phyloP scores from a whole-genome alignment of 2,329 filamentous ascomycete genomes.

The Epicoccum sorghinum region DNA sequence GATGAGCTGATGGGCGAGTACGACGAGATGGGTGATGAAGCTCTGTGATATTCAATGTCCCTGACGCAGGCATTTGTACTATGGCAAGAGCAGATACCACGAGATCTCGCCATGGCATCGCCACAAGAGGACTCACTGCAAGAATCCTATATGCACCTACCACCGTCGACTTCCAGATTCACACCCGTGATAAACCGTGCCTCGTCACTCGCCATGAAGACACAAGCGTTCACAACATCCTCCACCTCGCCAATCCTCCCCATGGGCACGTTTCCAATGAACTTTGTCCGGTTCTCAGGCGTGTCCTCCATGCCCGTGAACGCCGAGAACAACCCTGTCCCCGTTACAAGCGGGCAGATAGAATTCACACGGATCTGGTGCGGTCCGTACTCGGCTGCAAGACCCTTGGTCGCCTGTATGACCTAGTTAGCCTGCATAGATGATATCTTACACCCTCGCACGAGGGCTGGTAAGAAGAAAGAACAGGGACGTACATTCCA shows the following conservation, averaged over 20 bases:
- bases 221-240: conserved; percentile 63
- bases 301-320: conserved; percentile 69
- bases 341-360: conserved; percentile 71
- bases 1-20: conserved; percentile 27
- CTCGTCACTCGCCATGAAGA: conserved; percentile 65
- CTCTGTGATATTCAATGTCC: background rate
- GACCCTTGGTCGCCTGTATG: conserved; percentile 61
- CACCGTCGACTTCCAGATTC: conserved; percentile 50
- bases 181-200: conserved; percentile 66
- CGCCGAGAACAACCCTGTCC: conserved; percentile 65
- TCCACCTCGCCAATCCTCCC: conserved; percentile 65
- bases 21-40: conserved; percentile 3
- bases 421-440: no score
- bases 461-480: no score
- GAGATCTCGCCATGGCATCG: no score
- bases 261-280: conserved; percentile 64
- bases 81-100: no score
- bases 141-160: conserved; percentile 40
- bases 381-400: conserved; percentile 75
- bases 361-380: conserved; percentile 76
- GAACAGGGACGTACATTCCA: conserved; percentile 55
- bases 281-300: conserved; percentile 58
- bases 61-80: no score
- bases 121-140: no score
- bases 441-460: no score